Conservation (phyloP, 129 eudicot genomes). For the Artemisia tridentata region DNA sequence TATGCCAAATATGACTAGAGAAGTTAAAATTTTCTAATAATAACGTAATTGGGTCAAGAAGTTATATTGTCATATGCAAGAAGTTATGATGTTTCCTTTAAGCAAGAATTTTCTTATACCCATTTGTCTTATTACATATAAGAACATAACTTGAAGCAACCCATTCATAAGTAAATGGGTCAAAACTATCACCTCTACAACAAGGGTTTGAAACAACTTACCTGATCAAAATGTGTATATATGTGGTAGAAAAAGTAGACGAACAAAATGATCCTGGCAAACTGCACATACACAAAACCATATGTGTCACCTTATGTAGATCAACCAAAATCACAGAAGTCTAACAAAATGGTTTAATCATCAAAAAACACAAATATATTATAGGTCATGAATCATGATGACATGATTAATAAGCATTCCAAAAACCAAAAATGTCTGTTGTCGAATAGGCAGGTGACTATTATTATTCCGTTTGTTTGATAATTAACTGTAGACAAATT, state of each 20-base stretch:
- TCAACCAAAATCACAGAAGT: not conserved
- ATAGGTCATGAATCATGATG: not conserved
- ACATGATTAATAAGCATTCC: not conserved
- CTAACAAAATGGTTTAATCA: not conserved
- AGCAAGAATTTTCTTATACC: not conserved
- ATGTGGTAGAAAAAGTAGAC: conserved; percentile 73
- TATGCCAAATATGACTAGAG: not conserved
- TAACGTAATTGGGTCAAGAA: not conserved
- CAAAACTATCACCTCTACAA: not conserved
- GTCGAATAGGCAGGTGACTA: not conserved
- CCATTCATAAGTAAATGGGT: not conserved
- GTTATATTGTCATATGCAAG: no score
- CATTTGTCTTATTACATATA: not conserved
- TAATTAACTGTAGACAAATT: not conserved
- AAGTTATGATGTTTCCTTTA: not conserved
- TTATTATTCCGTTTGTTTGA: not conserved
- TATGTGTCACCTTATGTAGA: not conserved
- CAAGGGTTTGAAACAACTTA: conserved; percentile 18
- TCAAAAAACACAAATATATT: conserved; percentile 5
- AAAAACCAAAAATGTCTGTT: not conserved
- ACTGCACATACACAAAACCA: conserved; percentile 41
- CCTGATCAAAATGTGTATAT: conserved; percentile 73
- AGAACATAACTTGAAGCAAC: not conserved
- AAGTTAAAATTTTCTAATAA: not conserved
- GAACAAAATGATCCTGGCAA: conserved; percentile 65